Evolutionary conservation across 2,329 filamentous ascomycete genomes (phyloP).

Genomic region (Epichloe glyceriae): DNA sequence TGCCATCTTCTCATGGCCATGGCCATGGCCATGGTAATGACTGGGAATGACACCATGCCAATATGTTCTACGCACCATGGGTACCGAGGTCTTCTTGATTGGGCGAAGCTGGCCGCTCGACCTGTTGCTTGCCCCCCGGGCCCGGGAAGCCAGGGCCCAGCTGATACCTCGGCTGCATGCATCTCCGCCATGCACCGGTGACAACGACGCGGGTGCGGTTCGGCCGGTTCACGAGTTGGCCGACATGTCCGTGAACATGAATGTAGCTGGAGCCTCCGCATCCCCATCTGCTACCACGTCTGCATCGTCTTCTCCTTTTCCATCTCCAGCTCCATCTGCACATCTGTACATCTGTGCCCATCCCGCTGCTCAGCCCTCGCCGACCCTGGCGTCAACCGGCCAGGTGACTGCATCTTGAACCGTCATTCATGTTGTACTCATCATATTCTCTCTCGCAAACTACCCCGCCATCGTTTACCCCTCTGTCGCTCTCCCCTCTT

Average conservation of each 20-base stretch:
- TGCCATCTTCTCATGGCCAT: too few species aligned
- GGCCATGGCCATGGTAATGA: too few species aligned
- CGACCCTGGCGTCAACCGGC: background rate
- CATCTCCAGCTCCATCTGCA: background rate
- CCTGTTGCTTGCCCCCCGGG: too few species aligned
- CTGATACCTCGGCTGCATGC: too few species aligned
- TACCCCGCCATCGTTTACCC: background rate
- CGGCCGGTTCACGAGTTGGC: background rate
- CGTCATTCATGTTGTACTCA: background rate
- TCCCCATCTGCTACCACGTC: background rate
- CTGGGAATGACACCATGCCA: too few species aligned
- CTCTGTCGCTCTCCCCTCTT: background rate
- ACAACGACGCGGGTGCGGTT: background rate
- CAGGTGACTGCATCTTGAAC: background rate
- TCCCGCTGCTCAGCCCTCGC: background rate
- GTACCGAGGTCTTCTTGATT: too few species aligned
- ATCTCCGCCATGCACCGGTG: too few species aligned
- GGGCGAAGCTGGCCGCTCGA: too few species aligned
- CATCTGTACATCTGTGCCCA: background rate
- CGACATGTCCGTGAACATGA: background rate
- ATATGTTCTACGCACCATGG: too few species aligned
- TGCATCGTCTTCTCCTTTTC: background rate
- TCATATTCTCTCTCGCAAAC: background rate
- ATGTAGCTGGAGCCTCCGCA: background rate
- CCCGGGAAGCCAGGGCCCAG: too few species aligned